These are phyloP conservation scores for Heliosperma pusillum DNA, from an alignment of 148 eudicot species.

Conservation along the genomic window DNA sequence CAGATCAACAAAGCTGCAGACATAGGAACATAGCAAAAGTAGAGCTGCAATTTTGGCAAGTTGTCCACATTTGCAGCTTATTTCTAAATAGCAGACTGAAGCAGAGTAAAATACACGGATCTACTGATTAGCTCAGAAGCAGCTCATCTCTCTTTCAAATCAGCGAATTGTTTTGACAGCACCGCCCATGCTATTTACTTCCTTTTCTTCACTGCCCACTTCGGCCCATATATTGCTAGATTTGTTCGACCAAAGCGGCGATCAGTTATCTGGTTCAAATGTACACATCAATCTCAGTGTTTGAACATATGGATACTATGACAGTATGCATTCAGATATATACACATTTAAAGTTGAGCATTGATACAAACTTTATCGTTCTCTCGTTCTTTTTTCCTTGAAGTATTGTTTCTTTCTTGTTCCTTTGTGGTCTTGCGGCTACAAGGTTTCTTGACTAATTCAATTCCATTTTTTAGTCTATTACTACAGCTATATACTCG, in stretches of 20 bases:
- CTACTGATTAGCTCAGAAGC: not conserved
- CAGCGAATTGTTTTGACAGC: not conserved
- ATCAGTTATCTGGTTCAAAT: conserved; percentile 62
- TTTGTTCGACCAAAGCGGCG: conserved; percentile 89
- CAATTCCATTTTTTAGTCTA: too few relatives aligned
- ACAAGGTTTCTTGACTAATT: too few relatives aligned
- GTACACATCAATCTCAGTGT: not conserved
- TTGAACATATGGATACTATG: not conserved
- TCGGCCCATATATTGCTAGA: conserved; percentile 88
- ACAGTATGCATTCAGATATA: not conserved
- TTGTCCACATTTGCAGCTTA: not conserved
- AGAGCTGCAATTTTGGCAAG: conserved; percentile 1
- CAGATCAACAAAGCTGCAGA: not conserved
- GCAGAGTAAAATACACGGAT: not conserved
- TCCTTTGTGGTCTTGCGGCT: too few relatives aligned
- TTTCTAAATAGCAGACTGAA: not conserved
- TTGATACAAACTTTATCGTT: not conserved
- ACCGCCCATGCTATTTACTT: conserved; percentile 11
- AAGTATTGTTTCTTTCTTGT: too few relatives aligned
- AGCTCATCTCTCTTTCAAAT: not conserved
- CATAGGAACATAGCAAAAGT: conserved; percentile 22
- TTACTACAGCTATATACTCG: not conserved
- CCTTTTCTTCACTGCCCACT: conserved; percentile 82
- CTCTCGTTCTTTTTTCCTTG: not conserved
- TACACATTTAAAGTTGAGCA: not conserved